Conservation (phyloP, 352 stramenopile genomes). For the Aphanomyces stellatus region DNA sequence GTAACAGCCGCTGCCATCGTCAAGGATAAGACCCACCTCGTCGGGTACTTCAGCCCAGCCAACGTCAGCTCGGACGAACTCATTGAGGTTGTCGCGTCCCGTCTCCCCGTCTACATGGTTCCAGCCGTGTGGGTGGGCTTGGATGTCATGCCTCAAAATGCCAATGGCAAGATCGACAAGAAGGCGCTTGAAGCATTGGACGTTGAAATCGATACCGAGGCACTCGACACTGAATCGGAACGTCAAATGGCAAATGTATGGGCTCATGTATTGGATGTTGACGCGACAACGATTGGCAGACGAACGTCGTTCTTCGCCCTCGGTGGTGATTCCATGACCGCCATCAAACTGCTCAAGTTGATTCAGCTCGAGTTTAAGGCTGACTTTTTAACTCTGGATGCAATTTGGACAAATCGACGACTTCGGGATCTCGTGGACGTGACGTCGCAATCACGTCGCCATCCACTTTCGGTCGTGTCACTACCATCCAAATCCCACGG, state of each 20-base stretch:
- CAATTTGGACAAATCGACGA: too few relatives aligned
- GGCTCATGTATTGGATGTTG: neutral
- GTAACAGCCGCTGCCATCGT: slow-evolving; percentile 41
- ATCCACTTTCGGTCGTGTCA: too few relatives aligned
- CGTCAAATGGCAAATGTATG: neutral
- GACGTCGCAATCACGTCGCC: too few relatives aligned
- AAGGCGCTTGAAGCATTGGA: neutral
- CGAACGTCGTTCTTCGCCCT: neutral
- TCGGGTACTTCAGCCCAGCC: slow-evolving; percentile 81
- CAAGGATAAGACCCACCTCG: slow-evolving; percentile 63
- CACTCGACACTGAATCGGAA: neutral
- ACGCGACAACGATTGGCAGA: neutral
- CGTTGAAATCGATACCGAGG: neutral
- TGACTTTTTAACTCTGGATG: too few relatives aligned
- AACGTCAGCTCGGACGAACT: neutral
- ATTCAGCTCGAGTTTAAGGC: too few relatives aligned
- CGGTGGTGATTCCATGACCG: neutral
- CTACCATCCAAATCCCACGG: too few relatives aligned
- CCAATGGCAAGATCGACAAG: neutral
- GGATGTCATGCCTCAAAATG: neutral
- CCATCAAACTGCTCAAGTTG: too few relatives aligned
- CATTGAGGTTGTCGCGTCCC: neutral
- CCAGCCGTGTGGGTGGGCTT: neutral
- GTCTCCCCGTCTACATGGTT: neutral
- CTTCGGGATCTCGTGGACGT: too few relatives aligned